phyloP scores from a whole-genome alignment of 169 alveolate species.

The Plasmodium adleri region DNA sequence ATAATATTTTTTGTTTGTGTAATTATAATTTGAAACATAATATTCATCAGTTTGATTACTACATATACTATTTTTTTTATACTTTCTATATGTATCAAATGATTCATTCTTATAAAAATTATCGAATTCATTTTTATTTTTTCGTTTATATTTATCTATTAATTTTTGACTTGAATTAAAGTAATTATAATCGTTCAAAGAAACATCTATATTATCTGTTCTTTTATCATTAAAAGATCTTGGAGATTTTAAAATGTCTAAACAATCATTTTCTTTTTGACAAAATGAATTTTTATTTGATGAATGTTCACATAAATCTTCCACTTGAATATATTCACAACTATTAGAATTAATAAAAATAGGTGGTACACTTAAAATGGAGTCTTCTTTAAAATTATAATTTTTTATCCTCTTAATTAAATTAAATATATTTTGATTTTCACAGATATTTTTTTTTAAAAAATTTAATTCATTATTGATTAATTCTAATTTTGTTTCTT shows the following conservation, averaged over 20 bases:
- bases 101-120: slow-evolving; percentile 26
- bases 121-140: slow-evolving; percentile 18
- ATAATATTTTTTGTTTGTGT: slow-evolving; percentile 12
- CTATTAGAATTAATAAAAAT: slow-evolving; percentile 45
- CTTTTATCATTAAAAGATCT: slow-evolving; percentile 47
- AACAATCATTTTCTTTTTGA: slow-evolving; percentile 18
- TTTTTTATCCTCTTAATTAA: slow-evolving; percentile 47
- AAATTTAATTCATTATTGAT: slow-evolving; percentile 58
- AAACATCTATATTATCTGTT: slow-evolving; percentile 27
- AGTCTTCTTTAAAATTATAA: slow-evolving; percentile 63
- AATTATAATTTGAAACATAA: slow-evolving; percentile 8
- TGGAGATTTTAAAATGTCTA: slow-evolving; percentile 4
- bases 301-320: slow-evolving; percentile 41
- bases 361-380: slow-evolving; percentile 74
- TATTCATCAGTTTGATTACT: slow-evolving; percentile 45
- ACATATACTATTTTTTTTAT: slow-evolving; percentile 28
- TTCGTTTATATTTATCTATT: slow-evolving; percentile 58
- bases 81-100: slow-evolving; percentile 13
- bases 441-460: slow-evolving; percentile 56
- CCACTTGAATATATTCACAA: slow-evolving; percentile 60
- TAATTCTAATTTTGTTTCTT: slow-evolving; percentile 61
- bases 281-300: slow-evolving; percentile 38
- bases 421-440: slow-evolving; percentile 70
- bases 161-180: slow-evolving; percentile 39
- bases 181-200: slow-evolving; percentile 25